phyloP scores from a whole-genome alignment of 2,329 filamentous ascomycete species.

The Canariomyces notabilis region DNA sequence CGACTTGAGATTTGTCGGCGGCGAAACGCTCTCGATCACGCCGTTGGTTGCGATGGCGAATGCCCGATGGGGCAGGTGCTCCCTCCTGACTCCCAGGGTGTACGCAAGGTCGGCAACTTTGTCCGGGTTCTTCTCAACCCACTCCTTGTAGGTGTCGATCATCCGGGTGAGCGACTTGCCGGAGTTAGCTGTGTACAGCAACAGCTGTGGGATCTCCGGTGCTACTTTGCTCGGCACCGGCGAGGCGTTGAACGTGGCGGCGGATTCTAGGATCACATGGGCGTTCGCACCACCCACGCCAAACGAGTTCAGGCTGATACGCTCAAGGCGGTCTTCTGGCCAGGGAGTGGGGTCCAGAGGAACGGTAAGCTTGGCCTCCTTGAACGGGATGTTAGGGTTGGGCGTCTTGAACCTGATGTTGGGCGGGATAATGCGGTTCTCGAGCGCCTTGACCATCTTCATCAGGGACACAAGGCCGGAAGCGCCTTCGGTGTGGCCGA shows the following conservation, averaged over 20 bases:
- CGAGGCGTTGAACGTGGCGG: not conserved
- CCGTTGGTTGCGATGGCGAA: not conserved
- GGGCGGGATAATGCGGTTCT: not conserved
- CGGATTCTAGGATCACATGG: slow-evolving; percentile 20
- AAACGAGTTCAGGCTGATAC: slow-evolving; percentile 27
- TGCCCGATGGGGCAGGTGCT: not conserved
- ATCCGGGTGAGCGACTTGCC: too few relatives aligned
- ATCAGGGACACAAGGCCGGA: not conserved
- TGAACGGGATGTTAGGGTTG: slow-evolving; percentile 18
- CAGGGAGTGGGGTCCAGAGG: not conserved
- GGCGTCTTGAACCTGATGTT: not conserved
- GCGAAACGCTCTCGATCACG: too few relatives aligned
- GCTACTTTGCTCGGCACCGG: too few relatives aligned
- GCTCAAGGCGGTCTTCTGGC: slow-evolving; percentile 8
- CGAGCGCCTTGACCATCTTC: not conserved
- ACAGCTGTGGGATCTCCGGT: not conserved
- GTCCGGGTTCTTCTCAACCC: too few relatives aligned
- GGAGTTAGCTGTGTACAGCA: too few relatives aligned
- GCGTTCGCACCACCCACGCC: slow-evolving; percentile 32
- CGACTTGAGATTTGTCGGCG: too few relatives aligned
- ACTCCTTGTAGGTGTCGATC: too few relatives aligned
- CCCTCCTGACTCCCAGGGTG: too few relatives aligned
- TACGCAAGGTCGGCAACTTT: not conserved
- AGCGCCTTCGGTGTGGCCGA: not conserved
- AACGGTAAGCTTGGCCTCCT: slow-evolving; percentile 32